phyloP scores from a whole-genome alignment of 1,284 basidiomycete genomes.

The Apiotrichum mycotoxinovorans region DNA sequence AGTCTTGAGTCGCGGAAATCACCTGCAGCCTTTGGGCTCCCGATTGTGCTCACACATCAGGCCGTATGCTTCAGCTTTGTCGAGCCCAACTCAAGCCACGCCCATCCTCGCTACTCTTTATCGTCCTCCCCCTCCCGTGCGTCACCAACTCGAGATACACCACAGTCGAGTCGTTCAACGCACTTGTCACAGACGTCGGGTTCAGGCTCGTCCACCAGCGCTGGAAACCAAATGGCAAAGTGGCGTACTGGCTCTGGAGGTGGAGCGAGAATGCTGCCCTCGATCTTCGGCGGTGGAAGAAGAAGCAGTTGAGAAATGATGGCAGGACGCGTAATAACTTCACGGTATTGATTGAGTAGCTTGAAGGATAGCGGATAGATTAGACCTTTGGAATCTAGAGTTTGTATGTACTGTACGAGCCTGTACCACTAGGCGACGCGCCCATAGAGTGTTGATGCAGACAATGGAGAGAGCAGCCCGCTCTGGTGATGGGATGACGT shows the following conservation, averaged over 20 bases:
- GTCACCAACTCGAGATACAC: conserved; percentile 77
- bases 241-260: conserved; percentile 47
- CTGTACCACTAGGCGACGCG: too few species aligned
- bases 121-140: conserved; percentile 76
- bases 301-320: conserved; percentile 60
- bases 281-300: conserved; percentile 33
- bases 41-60: conserved; percentile 47
- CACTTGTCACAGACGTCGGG: conserved; percentile 62
- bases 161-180: conserved; percentile 58
- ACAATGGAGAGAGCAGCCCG: too few species aligned
- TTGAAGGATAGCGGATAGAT: too few species aligned
- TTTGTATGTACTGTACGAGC: conserved; percentile 6
- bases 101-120: conserved; percentile 61
- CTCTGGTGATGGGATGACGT: too few species aligned
- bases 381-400: too few species aligned
- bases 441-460: too few species aligned
- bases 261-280: conserved; percentile 20
- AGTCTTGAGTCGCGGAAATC: neutral
- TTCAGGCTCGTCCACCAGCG: conserved; percentile 60
- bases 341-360: conserved; percentile 50
- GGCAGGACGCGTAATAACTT: conserved; percentile 76
- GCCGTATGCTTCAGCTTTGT: conserved; percentile 67
- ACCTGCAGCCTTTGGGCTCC: neutral
- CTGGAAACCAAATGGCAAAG: conserved; percentile 55
- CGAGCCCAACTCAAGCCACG: conserved; percentile 59